Evolutionary conservation across 108 stramenopile genomes (phyloP).

Genomic region (Pseudonitzschia pungens): DNA sequence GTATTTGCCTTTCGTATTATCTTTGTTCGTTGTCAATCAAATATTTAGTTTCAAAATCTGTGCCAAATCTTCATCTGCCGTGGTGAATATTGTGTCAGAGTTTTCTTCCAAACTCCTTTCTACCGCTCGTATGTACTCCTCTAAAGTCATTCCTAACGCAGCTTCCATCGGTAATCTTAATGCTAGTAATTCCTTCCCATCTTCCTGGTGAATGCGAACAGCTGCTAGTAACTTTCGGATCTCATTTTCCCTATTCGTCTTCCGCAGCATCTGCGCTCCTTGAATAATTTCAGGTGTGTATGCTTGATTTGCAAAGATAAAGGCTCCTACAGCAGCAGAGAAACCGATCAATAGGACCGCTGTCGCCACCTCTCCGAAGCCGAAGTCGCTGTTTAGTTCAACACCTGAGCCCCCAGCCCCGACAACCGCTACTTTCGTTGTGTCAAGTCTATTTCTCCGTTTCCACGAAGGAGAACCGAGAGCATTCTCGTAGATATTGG

Average conservation of each 20-base stretch:
- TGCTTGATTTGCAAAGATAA: slow-evolving; percentile 25
- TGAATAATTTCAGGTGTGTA: slow-evolving; percentile 31
- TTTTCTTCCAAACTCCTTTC: background rate
- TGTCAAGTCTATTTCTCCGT: background rate
- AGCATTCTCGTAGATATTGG: background rate
- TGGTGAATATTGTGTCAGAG: background rate
- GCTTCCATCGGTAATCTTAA: slow-evolving; percentile 24
- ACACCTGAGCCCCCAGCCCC: background rate
- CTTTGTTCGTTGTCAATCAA: background rate
- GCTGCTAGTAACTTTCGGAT: slow-evolving; percentile 10
- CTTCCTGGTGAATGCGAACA: slow-evolving; percentile 14
- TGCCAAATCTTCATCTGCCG: slow-evolving; percentile 3
- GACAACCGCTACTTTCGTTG: background rate
- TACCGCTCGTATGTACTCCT: slow-evolving; percentile 14
- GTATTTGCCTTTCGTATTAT: background rate
- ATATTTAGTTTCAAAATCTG: background rate
- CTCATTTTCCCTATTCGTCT: slow-evolving; percentile 11
- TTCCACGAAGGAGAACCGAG: background rate
- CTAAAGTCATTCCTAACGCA: slow-evolving; percentile 14
- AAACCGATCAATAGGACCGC: background rate
- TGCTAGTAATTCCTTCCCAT: slow-evolving; percentile 21
- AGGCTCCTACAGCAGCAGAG: slow-evolving; percentile 8
- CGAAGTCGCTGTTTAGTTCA: background rate
- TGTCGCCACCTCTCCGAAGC: background rate
- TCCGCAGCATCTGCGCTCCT: slow-evolving; percentile 12